These are phyloP conservation scores for Aureobasidium sp. DNA, from an alignment of 2,329 filamentous ascomycete genomes.

Conservation along the genomic window DNA sequence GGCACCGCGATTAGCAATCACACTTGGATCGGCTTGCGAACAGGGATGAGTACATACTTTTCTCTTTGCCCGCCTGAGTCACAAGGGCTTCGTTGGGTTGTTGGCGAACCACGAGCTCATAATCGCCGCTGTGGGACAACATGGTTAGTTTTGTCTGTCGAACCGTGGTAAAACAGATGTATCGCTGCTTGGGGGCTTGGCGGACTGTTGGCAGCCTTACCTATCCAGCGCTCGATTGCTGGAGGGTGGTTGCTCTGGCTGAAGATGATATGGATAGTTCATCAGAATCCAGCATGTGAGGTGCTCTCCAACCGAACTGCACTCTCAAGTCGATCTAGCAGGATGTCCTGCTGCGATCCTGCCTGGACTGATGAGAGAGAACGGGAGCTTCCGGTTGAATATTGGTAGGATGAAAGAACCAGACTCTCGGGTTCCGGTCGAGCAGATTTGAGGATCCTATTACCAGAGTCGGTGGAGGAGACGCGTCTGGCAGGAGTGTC, in stretches of 20 bases:
- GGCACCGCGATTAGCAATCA: neutral
- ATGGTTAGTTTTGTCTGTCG: slow-evolving; percentile 12
- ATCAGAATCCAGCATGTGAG: slow-evolving; percentile 11
- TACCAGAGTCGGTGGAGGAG: neutral
- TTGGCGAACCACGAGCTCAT: slow-evolving; percentile 54
- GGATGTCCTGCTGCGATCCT: neutral
- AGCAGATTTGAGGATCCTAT: neutral
- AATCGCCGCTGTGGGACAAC: slow-evolving; percentile 40
- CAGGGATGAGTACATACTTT: slow-evolving; percentile 42
- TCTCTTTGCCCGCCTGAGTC: slow-evolving; percentile 60
- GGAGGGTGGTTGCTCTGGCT: slow-evolving; percentile 13
- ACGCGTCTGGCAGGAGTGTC: slow-evolving; percentile 7
- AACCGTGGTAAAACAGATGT: slow-evolving; percentile 5
- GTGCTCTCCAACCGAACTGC: slow-evolving; percentile 3
- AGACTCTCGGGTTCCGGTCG: neutral
- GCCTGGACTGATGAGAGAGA: neutral
- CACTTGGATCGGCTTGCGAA: neutral
- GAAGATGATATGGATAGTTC: slow-evolving; percentile 14
- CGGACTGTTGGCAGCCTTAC: slow-evolving; percentile 13
- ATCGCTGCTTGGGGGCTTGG: slow-evolving; percentile 11
- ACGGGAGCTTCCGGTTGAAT: neutral
- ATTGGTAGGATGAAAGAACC: neutral
- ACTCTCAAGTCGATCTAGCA: neutral
- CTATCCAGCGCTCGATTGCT: slow-evolving; percentile 15
- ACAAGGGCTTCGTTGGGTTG: slow-evolving; percentile 60